Percentiles rank a stretch among this genome's conserved stretches.
Evolutionary conservation across 177 flowering plant genomes (phyloP).

Genomic region (Vitis hybrid): DNA sequence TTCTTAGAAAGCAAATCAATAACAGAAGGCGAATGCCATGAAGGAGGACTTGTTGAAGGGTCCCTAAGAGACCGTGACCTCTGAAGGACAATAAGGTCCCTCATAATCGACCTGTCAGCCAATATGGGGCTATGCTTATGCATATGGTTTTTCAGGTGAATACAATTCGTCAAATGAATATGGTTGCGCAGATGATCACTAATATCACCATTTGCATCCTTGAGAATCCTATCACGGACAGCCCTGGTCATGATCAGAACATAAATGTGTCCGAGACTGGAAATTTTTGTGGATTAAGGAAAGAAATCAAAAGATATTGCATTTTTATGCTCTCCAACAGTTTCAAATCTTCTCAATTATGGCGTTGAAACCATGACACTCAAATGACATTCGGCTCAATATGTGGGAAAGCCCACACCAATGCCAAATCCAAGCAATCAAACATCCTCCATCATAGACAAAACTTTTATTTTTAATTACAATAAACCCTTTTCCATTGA

Average conservation of each 20-base stretch:
- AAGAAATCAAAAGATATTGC: conserved; percentile 22
- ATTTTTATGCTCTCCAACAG: conserved; percentile 18
- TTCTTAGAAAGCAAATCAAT: conserved; percentile 49
- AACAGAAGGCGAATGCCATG: conserved; percentile 83
- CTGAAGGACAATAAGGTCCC: conserved; percentile 87
- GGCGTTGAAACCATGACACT: conserved; percentile 1
- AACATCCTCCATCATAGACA: conserved; percentile 2
- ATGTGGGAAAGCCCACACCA: neutral
- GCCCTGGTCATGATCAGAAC: conserved; percentile 82
- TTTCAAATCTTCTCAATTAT: conserved; percentile 20
- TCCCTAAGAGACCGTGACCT: conserved; percentile 89
- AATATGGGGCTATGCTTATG: conserved; percentile 77
- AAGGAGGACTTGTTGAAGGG: conserved; percentile 88
- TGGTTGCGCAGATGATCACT: conserved; percentile 92
- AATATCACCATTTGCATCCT: conserved; percentile 80
- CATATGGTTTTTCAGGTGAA: conserved; percentile 97
- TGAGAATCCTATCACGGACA: conserved; percentile 65
- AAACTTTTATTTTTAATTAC: neutral
- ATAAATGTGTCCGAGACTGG: conserved; percentile 16
- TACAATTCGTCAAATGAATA: conserved; percentile 91
- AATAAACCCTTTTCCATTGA: neutral
- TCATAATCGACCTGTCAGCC: conserved; percentile 74
- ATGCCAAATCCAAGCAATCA: conserved; percentile 15
- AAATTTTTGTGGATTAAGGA: conserved; percentile 20
- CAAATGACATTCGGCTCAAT: neutral